Conservation (phyloP, 2,329 filamentous ascomycete species). For the Xylaria sp. region DNA sequence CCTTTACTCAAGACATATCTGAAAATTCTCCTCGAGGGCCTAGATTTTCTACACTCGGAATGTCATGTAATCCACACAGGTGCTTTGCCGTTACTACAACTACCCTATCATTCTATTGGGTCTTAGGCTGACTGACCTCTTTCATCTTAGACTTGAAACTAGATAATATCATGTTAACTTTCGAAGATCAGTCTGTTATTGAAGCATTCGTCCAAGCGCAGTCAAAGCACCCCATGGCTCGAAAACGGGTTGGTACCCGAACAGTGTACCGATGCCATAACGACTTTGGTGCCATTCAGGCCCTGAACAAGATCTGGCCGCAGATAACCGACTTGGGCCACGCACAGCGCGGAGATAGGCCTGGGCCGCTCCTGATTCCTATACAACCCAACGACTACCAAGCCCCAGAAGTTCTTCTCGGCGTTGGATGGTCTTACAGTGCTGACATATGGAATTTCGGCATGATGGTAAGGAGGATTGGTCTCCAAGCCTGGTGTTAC, state of each 20-base stretch:
- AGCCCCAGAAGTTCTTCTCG: constrained; percentile 17
- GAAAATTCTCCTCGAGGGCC: constrained; percentile 14
- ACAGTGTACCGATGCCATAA: constrained; percentile 19
- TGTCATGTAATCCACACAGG: constrained; percentile 23
- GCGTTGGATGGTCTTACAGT: constrained; percentile 9
- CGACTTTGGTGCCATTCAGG: constrained; percentile 10
- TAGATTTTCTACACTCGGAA: constrained; percentile 18
- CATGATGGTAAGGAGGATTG: constrained; percentile 11
- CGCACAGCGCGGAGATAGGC: constrained; percentile 6
- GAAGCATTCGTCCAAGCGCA: constrained; percentile 10
- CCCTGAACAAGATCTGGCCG: background rate
- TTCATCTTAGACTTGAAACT: constrained; percentile 14
- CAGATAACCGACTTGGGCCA: constrained; percentile 16
- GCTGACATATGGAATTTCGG: constrained; percentile 12
- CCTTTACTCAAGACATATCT: constrained; percentile 13
- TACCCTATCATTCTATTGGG: background rate
- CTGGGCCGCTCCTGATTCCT: constrained; percentile 9
- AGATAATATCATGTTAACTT: constrained; percentile 21
- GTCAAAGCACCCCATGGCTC: constrained; percentile 14
- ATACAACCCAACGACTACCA: constrained; percentile 13
- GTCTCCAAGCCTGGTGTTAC: background rate
- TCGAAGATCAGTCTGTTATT: constrained; percentile 17
- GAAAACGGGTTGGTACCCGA: constrained; percentile 13
- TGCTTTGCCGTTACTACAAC: background rate
- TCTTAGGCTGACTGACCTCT: constrained; percentile 3